A percentile compares a stretch with the other conserved stretches of the same genome.
Conservation (phyloP, 2,329 filamentous ascomycete species). For the Periconia digitata region DNA sequence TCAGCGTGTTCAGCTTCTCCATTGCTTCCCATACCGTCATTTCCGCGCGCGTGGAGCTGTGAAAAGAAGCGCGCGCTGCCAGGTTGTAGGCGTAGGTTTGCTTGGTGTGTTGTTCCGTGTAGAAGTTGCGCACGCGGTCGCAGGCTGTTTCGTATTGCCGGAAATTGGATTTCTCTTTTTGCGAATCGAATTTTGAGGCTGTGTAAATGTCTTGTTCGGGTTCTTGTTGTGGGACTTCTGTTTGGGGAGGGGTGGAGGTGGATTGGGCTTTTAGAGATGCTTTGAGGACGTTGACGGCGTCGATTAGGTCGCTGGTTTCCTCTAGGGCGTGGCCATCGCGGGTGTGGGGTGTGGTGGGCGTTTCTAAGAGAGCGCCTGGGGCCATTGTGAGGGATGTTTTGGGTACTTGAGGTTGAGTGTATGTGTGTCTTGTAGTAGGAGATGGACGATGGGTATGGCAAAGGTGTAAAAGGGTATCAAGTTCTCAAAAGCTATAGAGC, state of each 20-base stretch:
- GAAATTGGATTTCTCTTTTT: slow-evolving; percentile 79
- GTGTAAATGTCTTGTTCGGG: slow-evolving; percentile 55
- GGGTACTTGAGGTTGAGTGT: slow-evolving; percentile 16
- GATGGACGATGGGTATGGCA: neutral
- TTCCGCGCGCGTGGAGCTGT: slow-evolving; percentile 66
- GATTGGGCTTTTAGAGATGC: slow-evolving; percentile 54
- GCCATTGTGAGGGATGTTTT: slow-evolving; percentile 42
- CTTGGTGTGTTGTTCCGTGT: slow-evolving; percentile 69
- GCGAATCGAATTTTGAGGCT: slow-evolving; percentile 67
- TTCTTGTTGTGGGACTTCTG: no score
- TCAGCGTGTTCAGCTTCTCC: slow-evolving; percentile 86
- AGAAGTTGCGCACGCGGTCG: slow-evolving; percentile 84
- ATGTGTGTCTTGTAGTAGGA: slow-evolving; percentile 15
- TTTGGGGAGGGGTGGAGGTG: slow-evolving; percentile 33
- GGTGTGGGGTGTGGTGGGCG: slow-evolving; percentile 46
- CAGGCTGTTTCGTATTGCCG: slow-evolving; percentile 82
- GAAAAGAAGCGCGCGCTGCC: slow-evolving; percentile 71
- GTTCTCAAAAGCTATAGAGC: neutral
- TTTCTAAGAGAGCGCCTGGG: slow-evolving; percentile 48
- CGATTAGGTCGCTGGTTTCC: slow-evolving; percentile 60
- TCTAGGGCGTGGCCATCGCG: slow-evolving; percentile 61
- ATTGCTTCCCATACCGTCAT: slow-evolving; percentile 92
- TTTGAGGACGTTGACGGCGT: slow-evolving; percentile 63
- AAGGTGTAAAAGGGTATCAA: neutral
- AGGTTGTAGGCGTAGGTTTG: slow-evolving; percentile 85